Base-by-base conservation (phyloP, 768 basidiomycete genomes). In the Cyclocybe cylindracea region DNA sequence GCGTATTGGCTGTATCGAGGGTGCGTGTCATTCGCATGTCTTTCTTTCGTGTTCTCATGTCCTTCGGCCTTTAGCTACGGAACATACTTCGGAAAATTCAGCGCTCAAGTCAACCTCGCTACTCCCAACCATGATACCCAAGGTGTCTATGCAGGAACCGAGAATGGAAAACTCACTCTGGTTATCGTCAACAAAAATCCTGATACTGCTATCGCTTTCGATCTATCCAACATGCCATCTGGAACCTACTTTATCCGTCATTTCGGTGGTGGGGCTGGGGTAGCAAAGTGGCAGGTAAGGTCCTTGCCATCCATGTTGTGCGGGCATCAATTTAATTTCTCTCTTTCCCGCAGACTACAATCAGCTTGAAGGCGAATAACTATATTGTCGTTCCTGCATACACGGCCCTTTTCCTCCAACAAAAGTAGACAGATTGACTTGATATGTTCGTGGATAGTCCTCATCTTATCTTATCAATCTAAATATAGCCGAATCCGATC, bases 1-100 rank as follows among this genome's bases (percentile, higher is more conserved):
- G 80, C 80, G 33, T 83, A 75, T 60, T 83, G 80, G 80, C 66
- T 83, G 5, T 83, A 67, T 66, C 67, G 80, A 68, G 80, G 80
- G 78, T 80, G 24, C 24, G 24, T 24, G 24, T 24, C 24, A 24
- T 16, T 16, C 24, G 24, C 5, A 24, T 24, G 5, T 24, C 24
- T 16, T 16, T 5, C 24, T 24, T 24, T 24, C 24, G 24, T 5
- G 4, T 5, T 3, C 24, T 24, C 24, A 24, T 5, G 5, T 24
- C 5, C 24, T 24, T 24, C 24, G 5, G 5, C 24, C 24, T 40
- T 8, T 44, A 80, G 79, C 24, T 74, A 75, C 51, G 79, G 78
- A 10, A 71, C 70, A 0, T 65, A 63, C 59, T 83, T 83, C 55
- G 80, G 79, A 18, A 63, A 56, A 57, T 61, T 63, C 10, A 78